A percentile compares a stretch with the other conserved stretches of the same genome.
These are phyloP conservation scores for Amanita rimosa DNA, from an alignment of 768 basidiomycete genomes.

Conservation along the genomic window DNA sequence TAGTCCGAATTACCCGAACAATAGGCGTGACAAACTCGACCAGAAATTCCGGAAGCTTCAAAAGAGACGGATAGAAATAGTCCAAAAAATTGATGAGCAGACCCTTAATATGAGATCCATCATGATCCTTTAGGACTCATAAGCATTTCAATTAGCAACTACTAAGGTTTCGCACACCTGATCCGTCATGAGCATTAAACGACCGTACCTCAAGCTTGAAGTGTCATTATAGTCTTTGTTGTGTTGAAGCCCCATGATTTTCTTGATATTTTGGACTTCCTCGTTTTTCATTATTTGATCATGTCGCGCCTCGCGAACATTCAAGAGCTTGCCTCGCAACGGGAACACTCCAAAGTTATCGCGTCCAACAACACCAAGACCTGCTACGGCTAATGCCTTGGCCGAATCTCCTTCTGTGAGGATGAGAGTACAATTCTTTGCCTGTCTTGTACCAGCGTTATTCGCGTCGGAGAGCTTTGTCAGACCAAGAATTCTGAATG, in stretches of 20 bases:
- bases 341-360: slow-evolving; percentile 98
- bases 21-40: slow-evolving; percentile 99
- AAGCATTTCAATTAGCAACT: neutral
- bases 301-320: slow-evolving; percentile 93
- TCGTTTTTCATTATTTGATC: slow-evolving; percentile 98
- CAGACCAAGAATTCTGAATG: slow-evolving; percentile 70
- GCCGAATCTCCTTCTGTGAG: slow-evolving; percentile 99
- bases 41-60: slow-evolving; percentile 84
- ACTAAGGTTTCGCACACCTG: slow-evolving; percentile 43
- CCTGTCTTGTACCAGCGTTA: slow-evolving; percentile 83
- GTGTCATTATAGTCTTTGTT: slow-evolving; percentile 76
- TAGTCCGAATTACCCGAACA: slow-evolving; percentile 56
- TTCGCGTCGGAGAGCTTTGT: slow-evolving; percentile 95
- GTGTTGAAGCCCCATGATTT: slow-evolving; percentile 94
- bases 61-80: slow-evolving; percentile 90
- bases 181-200: slow-evolving; percentile 99
- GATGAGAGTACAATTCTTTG: slow-evolving; percentile 83
- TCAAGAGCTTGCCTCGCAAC: slow-evolving; percentile 90
- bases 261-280: slow-evolving; percentile 95
- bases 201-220: slow-evolving; percentile 75
- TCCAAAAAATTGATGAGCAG: slow-evolving; percentile 96
- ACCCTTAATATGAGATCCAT: slow-evolving; percentile 99
- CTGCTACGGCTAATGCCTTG: slow-evolving; percentile 92
- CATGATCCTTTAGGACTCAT: slow-evolving; percentile 70
- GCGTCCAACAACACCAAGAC: slow-evolving; percentile 88